Evolutionary conservation across 371 early-diverging fungal species (phyloP).

Genomic region (Mucor piriformis): DNA sequence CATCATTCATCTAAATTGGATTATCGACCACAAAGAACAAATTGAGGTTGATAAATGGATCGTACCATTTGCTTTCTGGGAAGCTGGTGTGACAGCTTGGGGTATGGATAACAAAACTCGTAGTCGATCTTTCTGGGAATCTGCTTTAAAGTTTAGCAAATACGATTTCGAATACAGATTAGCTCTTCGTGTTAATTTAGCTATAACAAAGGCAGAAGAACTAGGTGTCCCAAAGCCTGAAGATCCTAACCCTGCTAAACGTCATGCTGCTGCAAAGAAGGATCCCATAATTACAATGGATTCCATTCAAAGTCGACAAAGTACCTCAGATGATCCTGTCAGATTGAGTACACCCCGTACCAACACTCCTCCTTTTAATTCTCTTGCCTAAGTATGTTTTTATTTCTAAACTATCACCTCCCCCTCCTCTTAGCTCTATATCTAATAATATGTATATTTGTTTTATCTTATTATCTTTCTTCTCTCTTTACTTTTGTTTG

Average conservation of each 20-base stretch:
- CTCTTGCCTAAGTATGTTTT: not conserved
- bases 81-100: constrained; percentile 54
- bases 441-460: too few relatives aligned
- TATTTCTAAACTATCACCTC: not conserved
- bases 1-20: constrained; percentile 61
- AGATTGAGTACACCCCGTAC: not conserved
- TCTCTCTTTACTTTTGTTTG: too few relatives aligned
- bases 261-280: constrained; percentile 19
- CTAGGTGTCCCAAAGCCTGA: constrained; percentile 34
- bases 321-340: not conserved
- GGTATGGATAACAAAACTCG: constrained; percentile 48
- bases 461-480: too few relatives aligned
- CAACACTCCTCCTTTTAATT: not conserved
- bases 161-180: constrained; percentile 55
- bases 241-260: constrained; percentile 17
- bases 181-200: constrained; percentile 48
- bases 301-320: constrained; percentile 26
- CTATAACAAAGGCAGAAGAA: constrained; percentile 47
- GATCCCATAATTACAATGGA: constrained; percentile 15
- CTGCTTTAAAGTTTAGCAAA: constrained; percentile 42
- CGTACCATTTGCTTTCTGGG: constrained; percentile 65
- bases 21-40: constrained; percentile 58
- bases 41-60: constrained; percentile 59
- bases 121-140: constrained; percentile 46
- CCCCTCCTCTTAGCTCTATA: too few relatives aligned